These are phyloP conservation scores for Plasmodium fragile DNA, from an alignment of 169 alveolate genomes.

Conservation along the genomic window DNA sequence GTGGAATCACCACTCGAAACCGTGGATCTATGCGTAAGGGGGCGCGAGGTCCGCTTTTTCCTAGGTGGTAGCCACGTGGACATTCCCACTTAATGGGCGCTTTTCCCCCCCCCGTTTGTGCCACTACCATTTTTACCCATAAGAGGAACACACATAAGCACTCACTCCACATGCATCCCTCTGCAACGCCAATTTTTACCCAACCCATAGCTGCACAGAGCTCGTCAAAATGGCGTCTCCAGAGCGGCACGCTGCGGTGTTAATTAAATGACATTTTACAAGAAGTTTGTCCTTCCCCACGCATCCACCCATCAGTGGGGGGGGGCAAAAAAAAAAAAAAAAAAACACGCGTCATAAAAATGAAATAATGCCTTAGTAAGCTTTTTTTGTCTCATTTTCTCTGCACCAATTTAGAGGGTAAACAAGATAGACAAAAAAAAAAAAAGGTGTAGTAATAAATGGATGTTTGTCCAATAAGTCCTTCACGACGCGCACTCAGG, in stretches of 20 bases:
- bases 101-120: not conserved
- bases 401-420: not conserved
- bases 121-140: not conserved
- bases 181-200: not conserved
- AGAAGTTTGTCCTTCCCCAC: not conserved
- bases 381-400: not conserved
- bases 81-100: not conserved
- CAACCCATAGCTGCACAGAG: not conserved
- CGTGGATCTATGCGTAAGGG: constrained; percentile 36
- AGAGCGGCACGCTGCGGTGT: not conserved
- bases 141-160: not conserved
- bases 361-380: not conserved
- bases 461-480: not conserved
- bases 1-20: constrained; percentile 79
- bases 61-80: not conserved
- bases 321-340: not conserved
- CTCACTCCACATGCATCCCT: not conserved
- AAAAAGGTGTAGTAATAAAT: not conserved
- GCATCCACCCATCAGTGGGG: not conserved
- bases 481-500: not conserved
- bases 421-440: constrained; percentile 1
- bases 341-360: not conserved
- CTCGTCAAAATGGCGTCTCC: not conserved
- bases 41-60: not conserved
- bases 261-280: not conserved